Conservation (phyloP, 371 early-diverging fungal genomes). For the Haplosporangium sp. region DNA sequence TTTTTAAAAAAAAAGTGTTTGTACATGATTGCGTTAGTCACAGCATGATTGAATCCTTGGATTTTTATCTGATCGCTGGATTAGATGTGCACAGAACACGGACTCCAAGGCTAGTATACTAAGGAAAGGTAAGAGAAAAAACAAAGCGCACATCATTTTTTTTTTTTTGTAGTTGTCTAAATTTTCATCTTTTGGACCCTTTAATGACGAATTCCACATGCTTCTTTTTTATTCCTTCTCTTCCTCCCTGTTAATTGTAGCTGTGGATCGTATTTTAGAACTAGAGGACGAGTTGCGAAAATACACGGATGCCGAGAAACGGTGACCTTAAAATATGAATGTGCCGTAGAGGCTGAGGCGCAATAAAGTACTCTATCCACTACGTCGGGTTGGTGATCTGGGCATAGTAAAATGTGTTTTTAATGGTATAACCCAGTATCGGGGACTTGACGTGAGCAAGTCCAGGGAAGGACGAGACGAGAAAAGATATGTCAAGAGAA, state of each 20-base stretch:
- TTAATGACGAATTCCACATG: too few relatives aligned
- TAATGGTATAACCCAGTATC: too few relatives aligned
- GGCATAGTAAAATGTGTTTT: too few relatives aligned
- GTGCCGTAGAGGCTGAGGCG: not conserved
- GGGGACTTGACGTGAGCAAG: too few relatives aligned
- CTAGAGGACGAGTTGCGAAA: constrained; percentile 36
- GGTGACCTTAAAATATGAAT: constrained; percentile 8
- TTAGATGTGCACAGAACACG: constrained; percentile 47
- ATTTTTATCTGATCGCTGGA: not conserved
- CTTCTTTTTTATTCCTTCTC: not conserved
- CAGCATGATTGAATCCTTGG: too few relatives aligned
- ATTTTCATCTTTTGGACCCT: not conserved
- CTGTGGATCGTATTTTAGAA: constrained; percentile 42
- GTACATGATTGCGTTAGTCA: too few relatives aligned
- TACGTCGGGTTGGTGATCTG: too few relatives aligned
- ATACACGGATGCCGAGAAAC: constrained; percentile 6
- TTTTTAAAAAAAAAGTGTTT: too few relatives aligned
- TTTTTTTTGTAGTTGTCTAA: not conserved
- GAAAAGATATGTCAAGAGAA: too few relatives aligned
- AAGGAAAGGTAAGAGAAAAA: constrained; percentile 25
- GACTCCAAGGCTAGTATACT: constrained; percentile 46
- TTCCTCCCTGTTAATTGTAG: not conserved
- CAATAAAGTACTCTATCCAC: too few relatives aligned
- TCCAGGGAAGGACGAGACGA: too few relatives aligned
- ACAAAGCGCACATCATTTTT: not conserved